These are phyloP conservation scores for Phoenix dactylifera DNA, from an alignment of 176 grass and related monocot species.

Conservation along the genomic window DNA sequence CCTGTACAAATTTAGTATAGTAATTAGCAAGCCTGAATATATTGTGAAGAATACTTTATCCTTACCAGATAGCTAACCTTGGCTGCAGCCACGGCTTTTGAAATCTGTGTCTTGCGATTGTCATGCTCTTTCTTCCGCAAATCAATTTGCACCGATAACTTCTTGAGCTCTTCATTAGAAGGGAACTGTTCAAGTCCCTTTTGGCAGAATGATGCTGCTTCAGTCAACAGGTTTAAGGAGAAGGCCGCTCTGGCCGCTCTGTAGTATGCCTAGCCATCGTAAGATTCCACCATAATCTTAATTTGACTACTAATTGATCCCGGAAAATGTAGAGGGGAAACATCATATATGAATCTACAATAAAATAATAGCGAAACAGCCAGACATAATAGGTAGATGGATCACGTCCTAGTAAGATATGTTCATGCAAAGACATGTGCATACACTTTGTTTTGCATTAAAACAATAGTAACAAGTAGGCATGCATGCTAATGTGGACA, in stretches of 20 bases:
- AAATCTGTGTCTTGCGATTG: conserved; percentile 40
- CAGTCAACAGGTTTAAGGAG: conserved; percentile 41
- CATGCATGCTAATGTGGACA: too few species aligned
- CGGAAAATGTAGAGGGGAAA: too few species aligned
- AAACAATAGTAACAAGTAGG: too few species aligned
- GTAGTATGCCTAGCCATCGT: conserved; percentile 67
- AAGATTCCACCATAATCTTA: conserved; percentile 1
- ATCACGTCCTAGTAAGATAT: too few species aligned
- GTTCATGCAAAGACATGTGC: too few species aligned
- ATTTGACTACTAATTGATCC: too few species aligned
- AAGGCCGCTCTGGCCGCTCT: conserved; percentile 70
- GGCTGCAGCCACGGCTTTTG: conserved; percentile 30
- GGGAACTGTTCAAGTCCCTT: conserved; percentile 53
- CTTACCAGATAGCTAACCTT: conserved; percentile 37
- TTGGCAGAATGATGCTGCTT: conserved; percentile 63
- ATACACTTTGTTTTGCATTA: too few species aligned
- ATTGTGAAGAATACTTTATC: too few species aligned
- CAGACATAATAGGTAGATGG: too few species aligned
- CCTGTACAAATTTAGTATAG: conserved; percentile 17
- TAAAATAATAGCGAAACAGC: too few species aligned
- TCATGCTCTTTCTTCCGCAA: conserved; percentile 38
- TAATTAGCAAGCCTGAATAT: too few species aligned
- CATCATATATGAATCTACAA: too few species aligned
- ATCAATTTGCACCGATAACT: conserved; percentile 51
- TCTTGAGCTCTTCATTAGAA: conserved; percentile 63